Base-by-base conservation (phyloP, 441 rosid genomes). In the Populus trichocarpa region DNA sequence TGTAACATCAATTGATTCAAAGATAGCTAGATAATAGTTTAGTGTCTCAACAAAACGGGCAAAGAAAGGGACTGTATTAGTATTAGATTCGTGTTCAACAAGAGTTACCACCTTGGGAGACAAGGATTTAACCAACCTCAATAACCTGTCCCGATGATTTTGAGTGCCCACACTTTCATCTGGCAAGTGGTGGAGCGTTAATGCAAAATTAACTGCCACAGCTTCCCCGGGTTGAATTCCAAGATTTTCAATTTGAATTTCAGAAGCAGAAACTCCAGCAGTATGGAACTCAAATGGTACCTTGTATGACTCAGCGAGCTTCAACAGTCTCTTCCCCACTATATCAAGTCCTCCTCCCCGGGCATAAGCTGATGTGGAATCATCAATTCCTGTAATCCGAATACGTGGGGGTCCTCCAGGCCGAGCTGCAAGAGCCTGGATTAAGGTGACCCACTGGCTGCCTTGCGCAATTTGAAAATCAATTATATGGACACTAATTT, bases 391-490 rank as follows among this genome's bases (percentile, higher is more conserved):
- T 1, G 97, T 94, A 53, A 96, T 86, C 67, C 96, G 90, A 68
- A 96, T 77, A 2, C 70, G 84, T 1, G 98, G 98, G 22, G 98
- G 96, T 36, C 98, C 98, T 72, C 97, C 96, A 12, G 94, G 91
- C 69, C 91, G 83, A 79, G 90, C 86, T 22, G 97, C 94, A 6
- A 96, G 90, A 73, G 97, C 99, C 81, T 91, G 94, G 78, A 96
- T 92, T 65, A 96, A 86, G 84, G 95, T 92, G 61, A 96, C 75
- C 99, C 99, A 96, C 69, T 96, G 99, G 79, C 84, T 80, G 5
- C 99, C 98, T 79, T 96, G 98, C 2, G 87, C 78, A 61, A 94
- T 87, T 78, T 88, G 95, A 71, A 96, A 96, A 86, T 96, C 99
- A 22, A 96, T 92, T 72, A 94, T 94, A 70, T 96, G 98, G 59